Evolutionary conservation across 306 rosid species (phyloP).

Genomic region (Elaeagnus macrophylla): DNA sequence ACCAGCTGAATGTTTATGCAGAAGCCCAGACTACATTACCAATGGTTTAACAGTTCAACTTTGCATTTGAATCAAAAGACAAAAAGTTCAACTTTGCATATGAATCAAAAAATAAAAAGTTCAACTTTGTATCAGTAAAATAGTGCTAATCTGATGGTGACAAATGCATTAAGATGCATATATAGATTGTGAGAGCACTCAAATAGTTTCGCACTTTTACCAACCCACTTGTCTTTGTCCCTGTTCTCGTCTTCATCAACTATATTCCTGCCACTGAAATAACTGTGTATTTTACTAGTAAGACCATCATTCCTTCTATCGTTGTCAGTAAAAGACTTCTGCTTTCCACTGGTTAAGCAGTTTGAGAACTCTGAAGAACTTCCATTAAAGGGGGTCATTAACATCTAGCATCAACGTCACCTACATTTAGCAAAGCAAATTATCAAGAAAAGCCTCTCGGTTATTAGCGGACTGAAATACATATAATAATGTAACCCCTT

Average conservation of each 20-base stretch:
- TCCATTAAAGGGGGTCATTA: slow-evolving; percentile 25
- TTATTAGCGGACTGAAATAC: background rate
- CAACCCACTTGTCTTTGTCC: slow-evolving; percentile 45
- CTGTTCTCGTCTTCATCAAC: slow-evolving; percentile 26
- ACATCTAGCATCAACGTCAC: slow-evolving; percentile 52
- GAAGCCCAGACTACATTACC: too few species aligned
- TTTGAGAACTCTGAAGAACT: slow-evolving; percentile 35
- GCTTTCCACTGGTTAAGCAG: slow-evolving; percentile 33
- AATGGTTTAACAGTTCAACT: too few species aligned
- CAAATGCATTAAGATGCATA: background rate
- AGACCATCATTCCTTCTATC: slow-evolving; percentile 25
- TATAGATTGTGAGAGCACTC: background rate
- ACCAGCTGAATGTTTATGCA: too few species aligned
- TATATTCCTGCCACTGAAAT: slow-evolving; percentile 31
- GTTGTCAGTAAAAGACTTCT: slow-evolving; percentile 21
- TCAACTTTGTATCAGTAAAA: background rate
- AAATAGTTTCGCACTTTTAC: slow-evolving; percentile 22
- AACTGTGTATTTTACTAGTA: slow-evolving; percentile 21
- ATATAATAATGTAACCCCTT: slow-evolving; percentile 36
- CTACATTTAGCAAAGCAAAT: slow-evolving; percentile 31
- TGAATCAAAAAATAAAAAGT: too few species aligned
- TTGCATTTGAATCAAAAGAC: too few species aligned
- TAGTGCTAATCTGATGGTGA: background rate
- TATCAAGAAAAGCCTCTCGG: too few species aligned
- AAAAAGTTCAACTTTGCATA: too few species aligned